phyloP scores from a whole-genome alignment of 2,329 filamentous ascomycete genomes.

The Sphaerulina vaccinii region DNA sequence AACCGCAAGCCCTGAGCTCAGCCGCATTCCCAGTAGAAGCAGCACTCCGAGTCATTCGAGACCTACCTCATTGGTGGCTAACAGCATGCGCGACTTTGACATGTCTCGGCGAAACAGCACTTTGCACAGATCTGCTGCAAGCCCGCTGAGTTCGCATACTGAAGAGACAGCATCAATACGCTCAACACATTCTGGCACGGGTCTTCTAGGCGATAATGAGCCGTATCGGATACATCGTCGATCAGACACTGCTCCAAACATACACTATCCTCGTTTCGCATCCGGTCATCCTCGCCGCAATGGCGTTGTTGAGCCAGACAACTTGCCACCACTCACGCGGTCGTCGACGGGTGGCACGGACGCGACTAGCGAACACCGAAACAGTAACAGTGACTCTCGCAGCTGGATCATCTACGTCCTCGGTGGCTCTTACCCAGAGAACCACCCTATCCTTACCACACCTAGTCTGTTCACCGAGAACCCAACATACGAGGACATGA shows the following conservation, averaged over 20 bases:
- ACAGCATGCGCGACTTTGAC: conserved; percentile 34
- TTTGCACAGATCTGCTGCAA: conserved; percentile 31
- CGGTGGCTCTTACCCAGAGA: conserved; percentile 67
- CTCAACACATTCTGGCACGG: conserved; percentile 34
- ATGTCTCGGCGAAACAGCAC: conserved; percentile 35
- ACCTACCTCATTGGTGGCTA: conserved; percentile 36
- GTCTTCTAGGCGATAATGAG: conserved; percentile 32
- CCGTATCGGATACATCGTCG: conserved; percentile 33
- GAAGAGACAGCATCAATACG: conserved; percentile 37
- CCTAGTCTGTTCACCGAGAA: conserved; percentile 70
- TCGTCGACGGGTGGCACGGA: conserved; percentile 36
- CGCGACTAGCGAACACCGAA: conserved; percentile 25
- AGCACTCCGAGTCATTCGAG: conserved; percentile 36
- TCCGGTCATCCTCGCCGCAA: conserved; percentile 63
- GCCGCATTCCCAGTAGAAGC: conserved; percentile 45
- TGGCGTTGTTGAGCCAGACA: conserved; percentile 59
- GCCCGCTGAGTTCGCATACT: conserved; percentile 35
- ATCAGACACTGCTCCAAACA: conserved; percentile 38
- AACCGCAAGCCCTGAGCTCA: conserved; percentile 54
- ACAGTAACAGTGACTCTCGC: conserved; percentile 49
- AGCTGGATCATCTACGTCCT: conserved; percentile 74
- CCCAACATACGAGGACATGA: conserved; percentile 71
- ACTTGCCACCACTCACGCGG: conserved; percentile 51
- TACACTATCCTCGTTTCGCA: conserved; percentile 54
- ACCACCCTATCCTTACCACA: conserved; percentile 67